Evolutionary conservation across 2,329 filamentous ascomycete species (phyloP).

Genomic region (Fusarium sp.): DNA sequence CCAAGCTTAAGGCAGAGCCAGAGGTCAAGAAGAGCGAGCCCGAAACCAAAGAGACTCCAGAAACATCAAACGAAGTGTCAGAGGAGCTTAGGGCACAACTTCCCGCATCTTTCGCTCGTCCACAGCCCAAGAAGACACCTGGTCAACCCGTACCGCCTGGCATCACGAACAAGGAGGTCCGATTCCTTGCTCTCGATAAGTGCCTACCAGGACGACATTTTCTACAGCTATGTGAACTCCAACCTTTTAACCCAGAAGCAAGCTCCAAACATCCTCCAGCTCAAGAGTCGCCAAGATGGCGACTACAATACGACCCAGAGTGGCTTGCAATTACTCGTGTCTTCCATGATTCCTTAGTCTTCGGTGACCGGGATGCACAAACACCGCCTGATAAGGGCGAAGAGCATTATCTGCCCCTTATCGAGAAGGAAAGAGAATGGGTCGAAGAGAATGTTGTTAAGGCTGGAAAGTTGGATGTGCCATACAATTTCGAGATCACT

Average conservation of each 20-base stretch:
- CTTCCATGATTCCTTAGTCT: constrained; percentile 73
- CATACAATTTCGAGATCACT: constrained; percentile 80
- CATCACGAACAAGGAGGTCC: constrained; percentile 82
- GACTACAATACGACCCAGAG: constrained; percentile 86
- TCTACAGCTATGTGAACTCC: constrained; percentile 79
- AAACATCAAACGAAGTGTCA: constrained; percentile 58
- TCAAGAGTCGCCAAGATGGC: constrained; percentile 58
- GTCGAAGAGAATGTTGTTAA: constrained; percentile 79
- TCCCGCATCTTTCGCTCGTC: constrained; percentile 76
- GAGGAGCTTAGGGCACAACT: constrained; percentile 78
- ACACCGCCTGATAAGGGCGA: constrained; percentile 74
- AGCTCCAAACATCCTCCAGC: constrained; percentile 34
- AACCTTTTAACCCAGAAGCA: constrained; percentile 56
- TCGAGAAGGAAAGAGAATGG: constrained; percentile 81
- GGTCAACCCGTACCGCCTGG: constrained; percentile 74
- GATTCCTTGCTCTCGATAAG: constrained; percentile 93
- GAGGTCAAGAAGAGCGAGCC: constrained; percentile 4
- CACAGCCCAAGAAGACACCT: constrained; percentile 55
- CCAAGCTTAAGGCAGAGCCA: not conserved
- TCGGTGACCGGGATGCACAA: constrained; percentile 69
- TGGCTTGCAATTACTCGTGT: constrained; percentile 94
- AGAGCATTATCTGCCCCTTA: constrained; percentile 72
- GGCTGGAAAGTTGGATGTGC: constrained; percentile 72
- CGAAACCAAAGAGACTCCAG: constrained; percentile 15
- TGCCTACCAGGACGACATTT: constrained; percentile 84